Evolutionary conservation across 169 alveolate species (phyloP), one percentile per base, ranked within the genome.

Genomic region (Toxoplasma gondii): DNA sequence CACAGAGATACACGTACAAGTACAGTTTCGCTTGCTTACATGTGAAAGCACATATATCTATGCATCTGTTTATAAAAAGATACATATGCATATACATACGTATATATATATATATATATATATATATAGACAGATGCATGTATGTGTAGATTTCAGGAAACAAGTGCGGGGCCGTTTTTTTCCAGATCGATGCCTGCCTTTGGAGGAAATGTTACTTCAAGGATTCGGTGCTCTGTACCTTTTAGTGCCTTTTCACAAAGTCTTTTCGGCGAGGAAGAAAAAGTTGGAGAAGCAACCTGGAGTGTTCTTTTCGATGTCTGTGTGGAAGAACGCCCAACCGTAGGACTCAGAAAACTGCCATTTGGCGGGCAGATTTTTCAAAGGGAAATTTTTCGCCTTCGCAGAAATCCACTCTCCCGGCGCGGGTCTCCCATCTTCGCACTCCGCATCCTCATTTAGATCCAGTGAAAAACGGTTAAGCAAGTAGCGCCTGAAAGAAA

Each of bases 271-370:
- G 29, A 78, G 39, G 24, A 78, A 78, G 49, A 78, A 27, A 45
- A 78, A 78, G 45, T 78, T 78, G 19, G 39, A 38, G 45, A 78
- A 78, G 86, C 86, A 78, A 1, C 86, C 86, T 78, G 22, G 86
- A 1, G 82, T 69, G 43, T 78, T 27, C 44, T 78, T 78, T n/a
- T 78, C 45, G 49, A 78, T 36, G 39, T 78, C 86, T 2, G 29
- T 16, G 29, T n/a, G 45, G 45, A 78, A 78, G 86, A 78, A 78
- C 44, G 22, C 1, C 86, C 86, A 78, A 45, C 86, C n/a, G 45
- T 78, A 78, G n/a, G 49, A 17, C 86, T 78, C 86, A 19, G 86
- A 78, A 31, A 16, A 12, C 31, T 22, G 74, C 74, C 74, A 64
- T 16, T 7, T 4, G 24, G 7, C 74, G 74, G 74, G 74, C n/a